Conservation (phyloP, 2,329 filamentous ascomycete genomes). For the Fusarium secorum region DNA sequence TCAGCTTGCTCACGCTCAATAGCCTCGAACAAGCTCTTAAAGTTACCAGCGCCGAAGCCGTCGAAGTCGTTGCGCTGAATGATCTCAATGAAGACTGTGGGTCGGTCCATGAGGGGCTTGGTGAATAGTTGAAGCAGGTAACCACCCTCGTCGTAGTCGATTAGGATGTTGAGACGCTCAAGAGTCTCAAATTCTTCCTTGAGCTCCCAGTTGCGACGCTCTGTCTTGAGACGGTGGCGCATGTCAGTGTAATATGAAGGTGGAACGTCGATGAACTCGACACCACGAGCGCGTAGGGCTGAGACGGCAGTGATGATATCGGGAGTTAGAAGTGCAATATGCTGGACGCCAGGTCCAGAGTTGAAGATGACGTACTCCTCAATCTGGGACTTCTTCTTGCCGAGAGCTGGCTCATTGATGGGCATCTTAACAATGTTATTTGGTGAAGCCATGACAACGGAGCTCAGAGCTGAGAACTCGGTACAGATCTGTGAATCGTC, state of each 20-base stretch:
- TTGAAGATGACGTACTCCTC: conserved; percentile 95
- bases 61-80: conserved; percentile 91
- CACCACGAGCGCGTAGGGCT: conserved; percentile 82
- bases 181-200: conserved; percentile 82
- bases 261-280: conserved; percentile 92
- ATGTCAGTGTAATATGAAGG: conserved; percentile 85
- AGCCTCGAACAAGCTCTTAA: conserved; percentile 93
- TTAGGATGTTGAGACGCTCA: conserved; percentile 82
- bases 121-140: conserved; percentile 82
- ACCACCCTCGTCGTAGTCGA: conserved; percentile 93
- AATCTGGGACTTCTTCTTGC: conserved; percentile 92
- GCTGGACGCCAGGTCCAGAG: conserved; percentile 87
- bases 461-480: conserved; percentile 87
- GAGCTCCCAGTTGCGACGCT: conserved; percentile 67
- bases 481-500: conserved; percentile 94
- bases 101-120: conserved; percentile 91
- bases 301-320: conserved; percentile 82
- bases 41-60: conserved; percentile 94
- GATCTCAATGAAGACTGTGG: conserved; percentile 95
- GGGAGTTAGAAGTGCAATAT: conserved; percentile 84
- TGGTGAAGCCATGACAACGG: conserved; percentile 87
- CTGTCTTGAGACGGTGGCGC: conserved; percentile 73
- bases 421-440: conserved; percentile 96
- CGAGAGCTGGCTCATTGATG: conserved; percentile 92
- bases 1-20: conserved; percentile 92